Percentiles rank a stretch among this genome's conserved stretches.
phyloP scores from a whole-genome alignment of 1,284 basidiomycete genomes.

The Stereum hirsutum region DNA sequence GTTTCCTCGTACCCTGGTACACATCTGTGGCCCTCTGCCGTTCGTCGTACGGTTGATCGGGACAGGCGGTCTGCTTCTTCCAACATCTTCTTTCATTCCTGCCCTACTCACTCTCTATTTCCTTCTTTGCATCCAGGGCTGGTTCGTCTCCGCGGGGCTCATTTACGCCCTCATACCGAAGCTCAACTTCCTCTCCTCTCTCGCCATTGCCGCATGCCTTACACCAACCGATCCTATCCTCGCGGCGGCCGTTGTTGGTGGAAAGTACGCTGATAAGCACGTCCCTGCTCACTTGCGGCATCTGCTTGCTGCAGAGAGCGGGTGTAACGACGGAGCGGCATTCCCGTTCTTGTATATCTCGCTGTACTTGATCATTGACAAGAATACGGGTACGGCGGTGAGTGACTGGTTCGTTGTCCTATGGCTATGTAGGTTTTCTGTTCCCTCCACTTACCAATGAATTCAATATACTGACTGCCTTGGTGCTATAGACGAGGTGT shows the following conservation, averaged over 20 bases:
- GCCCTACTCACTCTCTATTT: too few relatives aligned
- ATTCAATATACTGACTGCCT: slow-evolving; percentile 1
- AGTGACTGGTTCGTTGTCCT: slow-evolving; percentile 79
- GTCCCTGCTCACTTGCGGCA: slow-evolving; percentile 94
- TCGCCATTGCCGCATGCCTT: slow-evolving; percentile 89
- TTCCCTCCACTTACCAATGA: background rate
- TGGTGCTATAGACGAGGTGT: slow-evolving; percentile 62
- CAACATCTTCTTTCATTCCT: too few relatives aligned
- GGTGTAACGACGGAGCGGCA: slow-evolving; percentile 91
- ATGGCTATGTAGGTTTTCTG: slow-evolving; percentile 63
- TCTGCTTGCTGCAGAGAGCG: slow-evolving; percentile 85
- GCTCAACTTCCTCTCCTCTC: slow-evolving; percentile 77
- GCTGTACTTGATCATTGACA: slow-evolving; percentile 79
- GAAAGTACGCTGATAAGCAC: slow-evolving; percentile 97
- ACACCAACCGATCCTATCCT: slow-evolving; percentile 96
- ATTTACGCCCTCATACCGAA: slow-evolving; percentile 87
- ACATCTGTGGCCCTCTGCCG: too few relatives aligned
- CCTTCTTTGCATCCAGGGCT: slow-evolving; percentile 45
- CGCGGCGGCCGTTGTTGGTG: slow-evolving; percentile 87
- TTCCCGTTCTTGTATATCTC: slow-evolving; percentile 96
- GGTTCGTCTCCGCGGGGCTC: slow-evolving; percentile 84
- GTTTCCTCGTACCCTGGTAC: slow-evolving; percentile 3
- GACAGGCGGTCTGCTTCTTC: too few relatives aligned
- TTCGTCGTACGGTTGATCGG: too few relatives aligned
- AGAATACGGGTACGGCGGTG: slow-evolving; percentile 57